phyloP scores from a whole-genome alignment of 2,329 filamentous ascomycete genomes.

The Fusarium torulosum region DNA sequence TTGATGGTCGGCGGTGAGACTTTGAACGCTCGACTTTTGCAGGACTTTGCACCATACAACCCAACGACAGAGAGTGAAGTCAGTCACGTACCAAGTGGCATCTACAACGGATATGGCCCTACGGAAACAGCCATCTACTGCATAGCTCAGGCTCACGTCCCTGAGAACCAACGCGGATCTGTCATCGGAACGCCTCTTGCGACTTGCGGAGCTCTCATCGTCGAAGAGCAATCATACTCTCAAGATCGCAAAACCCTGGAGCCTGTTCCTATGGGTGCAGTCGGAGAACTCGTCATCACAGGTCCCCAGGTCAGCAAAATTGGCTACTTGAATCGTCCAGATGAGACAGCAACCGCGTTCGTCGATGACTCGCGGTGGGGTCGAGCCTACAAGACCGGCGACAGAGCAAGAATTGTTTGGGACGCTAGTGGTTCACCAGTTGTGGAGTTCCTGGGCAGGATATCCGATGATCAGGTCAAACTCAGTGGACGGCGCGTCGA shows the following conservation, averaged over 20 bases:
- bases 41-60: conserved; percentile 10
- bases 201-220: conserved; percentile 1
- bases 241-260: neutral
- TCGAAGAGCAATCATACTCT: fast-evolving
- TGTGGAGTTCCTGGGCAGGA: conserved; percentile 22
- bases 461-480: conserved; percentile 32
- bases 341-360: conserved; percentile 14
- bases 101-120: conserved; percentile 29
- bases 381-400: conserved; percentile 16
- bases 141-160: conserved; percentile 21
- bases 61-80: fast-evolving
- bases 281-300: conserved; percentile 21
- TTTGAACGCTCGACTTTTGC: conserved; percentile 15
- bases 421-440: neutral
- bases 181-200: conserved; percentile 9
- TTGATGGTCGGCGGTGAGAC: conserved; percentile 36
- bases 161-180: conserved; percentile 9
- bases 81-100: neutral
- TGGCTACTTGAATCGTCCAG: conserved; percentile 25
- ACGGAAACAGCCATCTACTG: conserved; percentile 25
- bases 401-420: conserved; percentile 21
- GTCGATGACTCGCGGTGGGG: conserved; percentile 3
- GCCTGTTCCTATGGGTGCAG: conserved; percentile 14
- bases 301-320: conserved; percentile 19
- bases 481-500: conserved; percentile 31